Base-by-base conservation (phyloP, 352 stramenopile genomes). In the Globisporangium uncinulatum region DNA sequence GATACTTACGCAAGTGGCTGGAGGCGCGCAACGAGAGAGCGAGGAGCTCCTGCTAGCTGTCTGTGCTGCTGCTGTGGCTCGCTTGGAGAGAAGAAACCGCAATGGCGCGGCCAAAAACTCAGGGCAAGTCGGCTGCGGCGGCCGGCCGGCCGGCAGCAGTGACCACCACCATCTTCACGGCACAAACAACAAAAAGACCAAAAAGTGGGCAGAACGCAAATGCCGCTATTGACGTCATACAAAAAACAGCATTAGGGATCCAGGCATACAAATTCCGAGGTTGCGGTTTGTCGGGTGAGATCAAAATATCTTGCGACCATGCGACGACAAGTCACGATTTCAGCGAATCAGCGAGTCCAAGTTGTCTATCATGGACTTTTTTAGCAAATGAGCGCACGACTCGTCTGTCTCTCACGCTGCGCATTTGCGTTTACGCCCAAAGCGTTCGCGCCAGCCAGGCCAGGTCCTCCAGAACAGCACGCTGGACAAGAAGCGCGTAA, bases 1-100 rank as follows among this genome's bases (percentile, higher is more conserved):
- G 52, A 65, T 61, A 59, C 49, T 65, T 65, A 61, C 54, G 52
- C 54, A 65, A 61, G 52, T 60, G 54, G 59, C 52, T 32, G 44
- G 41, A 53, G 34, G 32, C 46, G 49, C 48, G 10, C 20, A 43
- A 44, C 50, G 31, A 29, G 50, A 48, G 32, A 21, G 17, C 31
- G 41, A 54, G 31, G 21, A 44, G 43, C 21, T 19, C 11, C 31
- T 24, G 31, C 31, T 39, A 42, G 24, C 37, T 24, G n/a, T 54
- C 15, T 55, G 29, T 24, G 29, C 19, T 37, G 52, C 24, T 29
- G 29, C 43, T 44, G 31, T 57, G 51, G 48, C 32, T 59, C 57
- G 37, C 43, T 48, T 21, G 43, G 43, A 48, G 43, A 48, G 57
- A 42, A 61, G 50, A 63, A 63, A 52, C 45, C 53, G 53, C 53